These are phyloP conservation scores for Erodium texanum DNA, from an alignment of 441 rosid genomes.

Conservation along the genomic window DNA sequence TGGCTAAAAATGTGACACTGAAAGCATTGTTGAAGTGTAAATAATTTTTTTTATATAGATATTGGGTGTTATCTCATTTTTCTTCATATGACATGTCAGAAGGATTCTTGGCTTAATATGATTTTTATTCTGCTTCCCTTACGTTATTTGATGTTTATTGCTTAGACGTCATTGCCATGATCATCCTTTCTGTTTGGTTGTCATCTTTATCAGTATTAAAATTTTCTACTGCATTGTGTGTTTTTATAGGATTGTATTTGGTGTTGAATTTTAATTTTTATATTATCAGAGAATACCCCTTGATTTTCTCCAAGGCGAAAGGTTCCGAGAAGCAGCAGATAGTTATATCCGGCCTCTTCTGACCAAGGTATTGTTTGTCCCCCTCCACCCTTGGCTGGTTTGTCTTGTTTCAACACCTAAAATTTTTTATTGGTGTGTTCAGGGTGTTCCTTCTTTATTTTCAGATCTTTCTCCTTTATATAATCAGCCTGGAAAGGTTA, in stretches of 20 bases:
- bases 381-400: conserved; percentile 10
- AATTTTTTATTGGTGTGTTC: conserved; percentile 20
- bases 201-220: neutral
- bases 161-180: too few relatives aligned
- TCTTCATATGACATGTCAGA: neutral
- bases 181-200: too few relatives aligned
- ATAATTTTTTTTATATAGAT: neutral
- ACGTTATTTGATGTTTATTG: neutral
- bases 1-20: neutral
- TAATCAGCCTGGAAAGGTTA: conserved; percentile 77
- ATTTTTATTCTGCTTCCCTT: neutral
- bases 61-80: neutral
- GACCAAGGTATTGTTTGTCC: conserved; percentile 51
- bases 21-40: neutral
- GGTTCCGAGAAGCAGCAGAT: conserved; percentile 76
- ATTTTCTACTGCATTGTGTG: neutral
- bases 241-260: neutral
- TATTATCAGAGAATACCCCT: conserved; percentile 81
- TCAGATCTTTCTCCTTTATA: conserved; percentile 95
- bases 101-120: neutral
- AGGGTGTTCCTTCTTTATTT: conserved; percentile 98
- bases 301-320: conserved; percentile 85
- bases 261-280: neutral
- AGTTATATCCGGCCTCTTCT: conserved; percentile 73
- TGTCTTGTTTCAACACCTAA: conserved; percentile 10